These are phyloP conservation scores for Paecilomyces niveus DNA, from an alignment of 2,329 filamentous ascomycete genomes.

Conservation along the genomic window DNA sequence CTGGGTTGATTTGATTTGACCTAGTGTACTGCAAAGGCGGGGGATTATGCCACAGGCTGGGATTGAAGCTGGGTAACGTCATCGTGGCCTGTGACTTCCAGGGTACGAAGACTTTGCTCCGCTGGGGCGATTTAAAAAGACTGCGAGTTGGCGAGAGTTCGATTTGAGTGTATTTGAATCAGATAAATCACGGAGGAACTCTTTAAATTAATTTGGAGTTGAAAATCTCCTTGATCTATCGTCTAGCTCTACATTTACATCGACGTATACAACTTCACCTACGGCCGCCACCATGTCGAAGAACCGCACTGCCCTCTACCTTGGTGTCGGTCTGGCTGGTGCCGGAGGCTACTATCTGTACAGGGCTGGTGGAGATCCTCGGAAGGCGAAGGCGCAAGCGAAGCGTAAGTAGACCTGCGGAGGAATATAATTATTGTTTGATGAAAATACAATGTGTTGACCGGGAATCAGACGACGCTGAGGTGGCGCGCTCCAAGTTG, in stretches of 20 bases:
- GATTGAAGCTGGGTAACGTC: neutral
- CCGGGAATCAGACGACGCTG: conserved; percentile 60
- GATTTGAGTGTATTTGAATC: neutral
- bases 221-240: no score
- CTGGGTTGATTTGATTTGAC: neutral
- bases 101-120: neutral
- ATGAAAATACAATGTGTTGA: neutral
- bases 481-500: conserved; percentile 59
- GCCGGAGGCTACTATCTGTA: conserved; percentile 88
- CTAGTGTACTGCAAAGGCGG: neutral
- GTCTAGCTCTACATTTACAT: neutral
- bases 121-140: neutral
- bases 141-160: neutral
- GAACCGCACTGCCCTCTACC: conserved; percentile 27
- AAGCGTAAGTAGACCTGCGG: conserved; percentile 57
- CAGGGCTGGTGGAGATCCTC: conserved; percentile 70
- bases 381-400: conserved; percentile 76
- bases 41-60: neutral
- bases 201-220: no score
- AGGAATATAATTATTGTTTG: neutral
- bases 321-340: conserved; percentile 55
- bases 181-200: no score
- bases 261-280: neutral
- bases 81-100: neutral
- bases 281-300: conserved; percentile 14